Base-by-base conservation (phyloP, 148 eudicot species). In the Dianthus caryophyllus region DNA sequence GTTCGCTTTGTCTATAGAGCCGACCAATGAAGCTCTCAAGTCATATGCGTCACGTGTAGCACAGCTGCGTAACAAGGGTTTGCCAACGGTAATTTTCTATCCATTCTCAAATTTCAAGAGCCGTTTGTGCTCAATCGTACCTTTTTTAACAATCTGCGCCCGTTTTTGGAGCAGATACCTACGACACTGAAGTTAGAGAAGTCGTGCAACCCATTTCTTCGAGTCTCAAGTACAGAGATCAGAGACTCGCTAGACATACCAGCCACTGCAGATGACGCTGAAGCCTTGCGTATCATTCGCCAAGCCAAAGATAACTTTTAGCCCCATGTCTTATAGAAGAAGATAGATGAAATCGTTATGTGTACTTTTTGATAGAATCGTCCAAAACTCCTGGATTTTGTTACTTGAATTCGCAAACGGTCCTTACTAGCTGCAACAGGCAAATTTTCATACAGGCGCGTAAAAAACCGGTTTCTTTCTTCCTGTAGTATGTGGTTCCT, bases 1-100 rank as follows among this genome's bases (percentile, higher is more conserved):
- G 84, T 91, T 91, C 60, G 97, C 97, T 8, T 77, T 91, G 80
- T 84, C 95, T 54, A 74, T 91, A 59, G 97, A 91, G 73, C 97
- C 97, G 31, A 79, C 78, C 57, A 91, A 91, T 67, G 78, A 77
- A 79, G 85, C 78, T 24, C 82, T 91, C 46, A 80, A 80, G 76
- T 77, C 85, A 52, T 88, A 86, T 80, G 90, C 92, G 64, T 75
- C 89, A 14, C 85, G 79, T 1, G 75, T 88, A 27, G 78, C 85
- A 64, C 80, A 83, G 59, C 75, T 88, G 12, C 92, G 85, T 26
- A 69, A 72, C n/a, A 88, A 86, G 77, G 87, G 90, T n/a, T 74
- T 86, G 75, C 96, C 96, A 63, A 88, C 96, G 86, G 97, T 91
- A 91, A 73, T 53, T 56, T 74, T 59, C 66, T 44, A 36, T 30